Evolutionary conservation across 805 yeast genomes (phyloP), one percentile per base, ranked within the genome.

Genomic region (Candida nitratophila): DNA sequence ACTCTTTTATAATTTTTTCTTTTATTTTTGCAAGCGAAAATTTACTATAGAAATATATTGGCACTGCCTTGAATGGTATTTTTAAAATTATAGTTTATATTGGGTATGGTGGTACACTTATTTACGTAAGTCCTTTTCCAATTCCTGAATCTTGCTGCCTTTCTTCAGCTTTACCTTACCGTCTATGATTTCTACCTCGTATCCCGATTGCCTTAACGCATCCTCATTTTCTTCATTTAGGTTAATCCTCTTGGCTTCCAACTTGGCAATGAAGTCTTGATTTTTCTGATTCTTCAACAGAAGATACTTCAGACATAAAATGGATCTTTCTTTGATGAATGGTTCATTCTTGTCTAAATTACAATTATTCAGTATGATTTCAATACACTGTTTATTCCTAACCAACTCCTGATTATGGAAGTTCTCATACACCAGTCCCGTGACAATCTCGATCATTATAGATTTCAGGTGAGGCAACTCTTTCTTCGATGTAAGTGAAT

Each of bases 261-360:
- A 61, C 32, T 72, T 63, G 0, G 86, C 80, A 1, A 91, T 89
- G 58, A 89, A 79, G 1, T 73, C 69, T 62, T 91, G 97, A 59
- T 91, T 93, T 39, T 67, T 70, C 4, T 51, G 55, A 53, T 93
- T 93, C 10, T 74, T 70, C 21, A 76, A 74, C 15, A 91, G 63
- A 29, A 89, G 62, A 47, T 80, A 81, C 54, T 82, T 77, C 26
- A 93, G 59, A 55, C 96, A 87, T 7, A 91, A 64, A 30, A 93
- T 85, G 1, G 95, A 75, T 47, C 91, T 68, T 56, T 91, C 99
- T 50, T 87, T 83, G 45, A 86, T 82, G 53, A 74, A 91, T 0
- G 97, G 98, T 59, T 93, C 95, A 57, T 86, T 79, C 38, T 81
- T 82, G 60, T 91, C 98, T 42, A 93, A 80, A 34, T 84, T 77